Evolutionary conservation across 2,329 filamentous ascomycete genomes (phyloP).

Genomic region (Simplicillium sp.): DNA sequence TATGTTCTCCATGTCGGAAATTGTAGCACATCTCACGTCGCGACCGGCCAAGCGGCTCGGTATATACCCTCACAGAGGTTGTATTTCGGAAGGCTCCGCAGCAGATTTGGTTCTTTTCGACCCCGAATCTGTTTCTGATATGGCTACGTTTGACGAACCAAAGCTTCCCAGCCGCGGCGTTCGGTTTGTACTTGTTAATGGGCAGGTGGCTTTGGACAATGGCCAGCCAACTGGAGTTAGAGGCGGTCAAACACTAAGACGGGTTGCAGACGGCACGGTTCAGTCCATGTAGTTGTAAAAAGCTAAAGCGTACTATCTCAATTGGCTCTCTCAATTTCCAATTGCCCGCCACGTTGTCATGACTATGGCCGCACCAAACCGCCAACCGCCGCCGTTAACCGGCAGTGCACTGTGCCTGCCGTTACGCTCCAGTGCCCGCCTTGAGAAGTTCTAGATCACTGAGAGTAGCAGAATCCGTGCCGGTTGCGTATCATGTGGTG

Average conservation of each 20-base stretch:
- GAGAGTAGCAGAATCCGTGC: too few species aligned
- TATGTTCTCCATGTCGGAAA: conserved; percentile 11
- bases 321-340: too few species aligned
- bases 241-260: conserved; percentile 10
- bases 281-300: too few species aligned
- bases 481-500: background rate
- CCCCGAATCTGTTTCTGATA: conserved; percentile 10
- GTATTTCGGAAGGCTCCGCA: conserved; percentile 12
- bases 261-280: background rate
- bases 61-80: conserved; percentile 12
- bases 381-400: too few species aligned
- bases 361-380: too few species aligned
- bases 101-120: conserved; percentile 14
- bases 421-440: too few species aligned
- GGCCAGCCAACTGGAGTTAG: conserved; percentile 11
- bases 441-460: too few species aligned
- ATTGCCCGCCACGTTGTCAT: too few species aligned
- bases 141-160: conserved; percentile 13
- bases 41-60: conserved; percentile 13
- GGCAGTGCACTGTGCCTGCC: too few species aligned
- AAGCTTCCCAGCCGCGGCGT: conserved; percentile 12
- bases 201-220: conserved; percentile 12
- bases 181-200: conserved; percentile 13
- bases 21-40: conserved; percentile 13
- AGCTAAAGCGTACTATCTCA: too few species aligned